A percentile compares a stretch with the other conserved stretches of the same genome.
Conservation (phyloP, 371 early-diverging fungal genomes). For the Saksenaea vasiformis region DNA sequence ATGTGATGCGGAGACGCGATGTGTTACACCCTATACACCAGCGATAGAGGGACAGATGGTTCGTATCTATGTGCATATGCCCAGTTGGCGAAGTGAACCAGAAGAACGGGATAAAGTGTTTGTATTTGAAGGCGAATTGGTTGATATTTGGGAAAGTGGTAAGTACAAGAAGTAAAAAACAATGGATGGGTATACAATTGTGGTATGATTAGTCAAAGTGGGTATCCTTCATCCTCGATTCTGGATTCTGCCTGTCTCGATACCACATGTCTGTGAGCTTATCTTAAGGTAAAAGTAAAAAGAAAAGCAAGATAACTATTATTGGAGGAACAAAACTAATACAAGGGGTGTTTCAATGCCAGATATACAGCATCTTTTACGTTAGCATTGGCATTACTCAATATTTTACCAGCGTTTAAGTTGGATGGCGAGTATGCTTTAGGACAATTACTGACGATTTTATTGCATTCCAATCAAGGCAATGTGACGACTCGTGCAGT, state of each 20-base stretch:
- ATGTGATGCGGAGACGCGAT: constrained; percentile 32
- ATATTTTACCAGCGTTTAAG: constrained; percentile 77
- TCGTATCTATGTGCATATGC: constrained; percentile 48
- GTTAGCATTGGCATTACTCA: constrained; percentile 72
- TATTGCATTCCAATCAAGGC: constrained; percentile 17
- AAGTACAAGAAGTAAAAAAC: constrained; percentile 4
- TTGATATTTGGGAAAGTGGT: constrained; percentile 66
- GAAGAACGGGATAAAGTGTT: constrained; percentile 35
- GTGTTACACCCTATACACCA: constrained; percentile 65
- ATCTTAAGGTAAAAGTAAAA: constrained; percentile 56
- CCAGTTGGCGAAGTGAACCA: constrained; percentile 33
- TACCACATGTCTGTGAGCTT: constrained; percentile 62
- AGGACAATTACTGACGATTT: constrained; percentile 33
- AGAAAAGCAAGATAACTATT: not conserved
- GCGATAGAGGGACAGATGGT: constrained; percentile 55
- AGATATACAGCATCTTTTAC: constrained; percentile 80
- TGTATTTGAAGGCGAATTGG: constrained; percentile 60
- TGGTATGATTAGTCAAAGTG: constrained; percentile 58
- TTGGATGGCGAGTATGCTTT: constrained; percentile 79
- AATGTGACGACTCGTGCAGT: constrained; percentile 22
- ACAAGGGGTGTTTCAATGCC: constrained; percentile 5
- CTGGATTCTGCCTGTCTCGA: constrained; percentile 57
- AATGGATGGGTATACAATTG: not conserved
- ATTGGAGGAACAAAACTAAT: not conserved
- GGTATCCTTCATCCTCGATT: constrained; percentile 58